Conservation (phyloP, 805 yeast genomes). For the Pichia sporocuriosa region DNA sequence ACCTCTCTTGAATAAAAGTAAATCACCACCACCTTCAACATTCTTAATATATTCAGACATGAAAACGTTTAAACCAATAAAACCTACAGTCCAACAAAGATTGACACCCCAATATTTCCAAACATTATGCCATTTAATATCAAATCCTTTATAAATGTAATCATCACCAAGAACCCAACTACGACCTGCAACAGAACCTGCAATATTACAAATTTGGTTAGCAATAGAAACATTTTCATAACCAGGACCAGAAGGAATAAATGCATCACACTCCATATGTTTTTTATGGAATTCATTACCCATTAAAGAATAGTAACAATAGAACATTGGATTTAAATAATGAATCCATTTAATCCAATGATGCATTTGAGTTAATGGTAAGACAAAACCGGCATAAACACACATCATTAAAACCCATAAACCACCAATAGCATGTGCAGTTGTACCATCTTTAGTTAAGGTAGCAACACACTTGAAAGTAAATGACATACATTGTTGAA, state of each 20-base stretch:
- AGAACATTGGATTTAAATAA: slow-evolving; percentile 41
- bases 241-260: slow-evolving; percentile 44
- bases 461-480: slow-evolving; percentile 48
- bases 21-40: slow-evolving; percentile 27
- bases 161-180: slow-evolving; percentile 44
- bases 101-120: slow-evolving; percentile 74
- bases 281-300: slow-evolving; percentile 51
- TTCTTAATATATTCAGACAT: slow-evolving; percentile 28
- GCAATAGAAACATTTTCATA: slow-evolving; percentile 36
- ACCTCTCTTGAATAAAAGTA: slow-evolving; percentile 26
- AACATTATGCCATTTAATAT: slow-evolving; percentile 49
- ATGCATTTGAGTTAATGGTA: slow-evolving; percentile 51
- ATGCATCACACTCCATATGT: slow-evolving; percentile 41
- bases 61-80: slow-evolving; percentile 27
- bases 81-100: slow-evolving; percentile 36
- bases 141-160: slow-evolving; percentile 39
- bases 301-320: slow-evolving; percentile 48
- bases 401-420: slow-evolving; percentile 42
- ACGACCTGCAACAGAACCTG: slow-evolving; percentile 39
- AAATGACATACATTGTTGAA: slow-evolving; percentile 45
- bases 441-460: slow-evolving; percentile 42
- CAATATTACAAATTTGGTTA: slow-evolving; percentile 44
- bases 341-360: slow-evolving; percentile 59
- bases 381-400: slow-evolving; percentile 59
- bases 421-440: slow-evolving; percentile 60